Evolutionary conservation across 495 filamentous ascomycete species (phyloP), one percentile per base, ranked within the genome.

Genomic region (Hamigera avellanea): DNA sequence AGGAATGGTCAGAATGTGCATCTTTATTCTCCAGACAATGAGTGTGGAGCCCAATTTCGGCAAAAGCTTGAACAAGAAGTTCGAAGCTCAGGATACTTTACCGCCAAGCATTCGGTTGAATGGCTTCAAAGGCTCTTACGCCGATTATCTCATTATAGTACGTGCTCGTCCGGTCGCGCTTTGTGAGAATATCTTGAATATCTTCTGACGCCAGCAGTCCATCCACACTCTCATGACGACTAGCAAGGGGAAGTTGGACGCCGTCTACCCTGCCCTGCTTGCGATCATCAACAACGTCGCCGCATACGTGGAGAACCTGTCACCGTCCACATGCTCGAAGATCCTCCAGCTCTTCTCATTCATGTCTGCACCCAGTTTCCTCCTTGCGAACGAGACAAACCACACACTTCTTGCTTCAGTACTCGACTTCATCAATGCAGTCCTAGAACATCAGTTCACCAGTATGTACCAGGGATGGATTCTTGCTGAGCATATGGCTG

Each of bases 301-400:
- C 6, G 75, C 91, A 8, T 82, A 93, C 51, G 61, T 93, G 6
- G 76, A 93, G 42, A 72, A 79, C 13, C 59, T 95, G 23, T 82
- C 80, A 19, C 65, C 74, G n/a, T 66, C 74, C 6, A 74, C 86
- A 8, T 82, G 83, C 48, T 75, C 78, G 15, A 95, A 86, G 59
- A 60, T 95, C 31, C 64, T 95, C 31, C 86, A 96, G 43, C 67
- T 96, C 6, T 96, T 89, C 58, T 77, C 80, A 13, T 91, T 83
- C 1, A 94, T 96, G 86, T 94, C 91, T 6, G 82, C 91, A 1
- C 93, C 93, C 1, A 82, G 78, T 17, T 99, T 96, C 56, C 63
- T 99, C n/a, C 63, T 99, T 14, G 84, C 86, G 4, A 99, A 96
- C 49, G 93, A 99, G 41, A 84, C 73, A 10, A 99, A 99, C 40